Evolutionary conservation across 306 rosid species (phyloP), one percentile per base, ranked within the genome.

Genomic region (Leucaena leucocephala): DNA sequence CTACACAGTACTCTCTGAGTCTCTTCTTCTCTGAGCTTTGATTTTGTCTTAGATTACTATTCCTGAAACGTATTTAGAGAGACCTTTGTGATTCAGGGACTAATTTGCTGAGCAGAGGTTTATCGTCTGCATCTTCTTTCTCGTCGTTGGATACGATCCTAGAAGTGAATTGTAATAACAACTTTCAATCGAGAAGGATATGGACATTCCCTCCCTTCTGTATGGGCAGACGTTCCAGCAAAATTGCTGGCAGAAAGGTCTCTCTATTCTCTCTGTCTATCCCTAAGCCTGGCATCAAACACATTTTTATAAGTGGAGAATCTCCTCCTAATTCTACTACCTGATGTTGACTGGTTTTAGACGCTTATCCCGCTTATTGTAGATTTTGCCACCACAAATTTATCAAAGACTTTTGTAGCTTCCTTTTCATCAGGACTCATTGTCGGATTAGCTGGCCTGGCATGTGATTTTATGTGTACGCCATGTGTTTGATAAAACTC

Each of bases 161-260:
- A 10, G 75, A 38, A 64, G 61, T 52, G 33, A 44, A 4, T 8
- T 55, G 12, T 52, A 52, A 21, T 50, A 5, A 75, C 77, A 64
- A 77, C 33, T 70, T 46, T 82, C 76, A 43, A 68, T 49, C 57
- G 13, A 86, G 89, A 82, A 84, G 68, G 72, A 87, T 94, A 79
- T 83, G 88, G 89, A 84, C 92, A 48, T 75, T 76, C 82, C 76
- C 89, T 81, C 91, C 93, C 58, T 80, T 92, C 74, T 91, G 85
- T 76, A 91, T 94, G 98, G 98, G 98, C 48, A 86, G 97, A 63
- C 97, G 98, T 74, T 94, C 98, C 78, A 44, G 90, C 88, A 94
- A 92, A 83, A 92, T 94, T 39, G 98, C 97, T n/a, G 95, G 97
- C 50, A 79, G 98, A 88, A 94, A 92, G 98, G 98, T 91, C 36